Conservation (phyloP, 176 grass and related monocot genomes). For the Alopecurus myosuroides region DNA sequence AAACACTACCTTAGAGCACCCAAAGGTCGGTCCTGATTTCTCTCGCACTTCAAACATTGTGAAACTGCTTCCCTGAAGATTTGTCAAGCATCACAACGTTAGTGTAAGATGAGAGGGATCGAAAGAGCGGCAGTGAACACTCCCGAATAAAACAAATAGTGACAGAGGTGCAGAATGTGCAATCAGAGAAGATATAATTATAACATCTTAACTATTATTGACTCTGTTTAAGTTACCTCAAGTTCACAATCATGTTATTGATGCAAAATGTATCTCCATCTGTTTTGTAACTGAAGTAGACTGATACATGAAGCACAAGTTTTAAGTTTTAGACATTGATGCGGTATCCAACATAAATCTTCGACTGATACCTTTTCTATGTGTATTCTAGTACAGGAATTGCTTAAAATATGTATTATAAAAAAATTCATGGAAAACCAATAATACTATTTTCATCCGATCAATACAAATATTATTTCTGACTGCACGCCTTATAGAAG, state of each 20-base stretch:
- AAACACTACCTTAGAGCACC: constrained; percentile 43
- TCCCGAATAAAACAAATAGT: background rate
- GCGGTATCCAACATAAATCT: background rate
- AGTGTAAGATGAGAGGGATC: background rate
- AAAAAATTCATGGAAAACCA: background rate
- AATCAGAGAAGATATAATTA: background rate
- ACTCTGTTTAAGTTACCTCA: background rate
- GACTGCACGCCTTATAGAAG: background rate
- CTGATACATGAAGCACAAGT: background rate
- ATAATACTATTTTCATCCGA: background rate
- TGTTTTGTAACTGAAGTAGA: background rate
- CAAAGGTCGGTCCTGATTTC: constrained; percentile 29
- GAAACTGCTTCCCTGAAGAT: constrained; percentile 37
- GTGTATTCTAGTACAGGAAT: background rate
- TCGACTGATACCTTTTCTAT: background rate
- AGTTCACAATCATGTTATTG: background rate
- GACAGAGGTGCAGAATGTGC: background rate
- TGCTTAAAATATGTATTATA: background rate
- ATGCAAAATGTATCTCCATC: background rate
- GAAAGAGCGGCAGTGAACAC: background rate
- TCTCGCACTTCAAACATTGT: constrained; percentile 47
- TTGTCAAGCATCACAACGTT: constrained; percentile 1
- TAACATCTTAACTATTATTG: background rate
- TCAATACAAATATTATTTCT: background rate
- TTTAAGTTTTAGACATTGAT: background rate